Conservation (phyloP, 2,329 filamentous ascomycete species). For the Fonsecaea pedrosoi region DNA sequence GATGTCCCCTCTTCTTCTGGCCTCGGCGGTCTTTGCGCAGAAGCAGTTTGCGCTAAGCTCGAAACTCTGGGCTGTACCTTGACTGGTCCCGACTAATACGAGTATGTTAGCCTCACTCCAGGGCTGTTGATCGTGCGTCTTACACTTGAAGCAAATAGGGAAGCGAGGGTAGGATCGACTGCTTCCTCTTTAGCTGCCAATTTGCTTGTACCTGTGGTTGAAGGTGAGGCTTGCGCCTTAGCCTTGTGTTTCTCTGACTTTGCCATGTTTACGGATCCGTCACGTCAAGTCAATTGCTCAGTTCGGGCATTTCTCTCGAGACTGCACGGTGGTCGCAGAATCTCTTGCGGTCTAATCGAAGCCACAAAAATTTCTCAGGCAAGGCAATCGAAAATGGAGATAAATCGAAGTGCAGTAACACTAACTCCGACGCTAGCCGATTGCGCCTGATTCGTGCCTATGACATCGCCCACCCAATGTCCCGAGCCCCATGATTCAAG, state of each 20-base stretch:
- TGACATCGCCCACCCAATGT: constrained; percentile 16
- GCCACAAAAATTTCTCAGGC: constrained; percentile 24
- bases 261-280: constrained; percentile 16
- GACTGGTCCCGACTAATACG: constrained; percentile 45
- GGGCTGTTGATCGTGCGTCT: constrained; percentile 46
- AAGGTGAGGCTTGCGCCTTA: background rate
- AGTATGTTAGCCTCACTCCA: constrained; percentile 13
- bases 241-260: constrained; percentile 24
- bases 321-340: background rate
- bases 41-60: constrained; percentile 41
- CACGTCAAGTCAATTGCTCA: constrained; percentile 1
- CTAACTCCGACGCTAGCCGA: constrained; percentile 23
- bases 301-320: background rate
- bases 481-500: constrained; percentile 14
- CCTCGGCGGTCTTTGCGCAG: constrained; percentile 12
- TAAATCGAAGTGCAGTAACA: constrained; percentile 21
- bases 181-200: constrained; percentile 44
- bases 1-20: constrained; percentile 15
- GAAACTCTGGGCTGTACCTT: constrained; percentile 44
- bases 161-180: constrained; percentile 72
- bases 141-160: constrained; percentile 76
- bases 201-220: background rate
- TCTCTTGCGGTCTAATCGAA: background rate
- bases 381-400: constrained; percentile 23
- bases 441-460: constrained; percentile 9